Evolutionary conservation across 2,329 filamentous ascomycete genomes (phyloP), one percentile per base, ranked within the genome.

Genomic region (Didymella pinodella): DNA sequence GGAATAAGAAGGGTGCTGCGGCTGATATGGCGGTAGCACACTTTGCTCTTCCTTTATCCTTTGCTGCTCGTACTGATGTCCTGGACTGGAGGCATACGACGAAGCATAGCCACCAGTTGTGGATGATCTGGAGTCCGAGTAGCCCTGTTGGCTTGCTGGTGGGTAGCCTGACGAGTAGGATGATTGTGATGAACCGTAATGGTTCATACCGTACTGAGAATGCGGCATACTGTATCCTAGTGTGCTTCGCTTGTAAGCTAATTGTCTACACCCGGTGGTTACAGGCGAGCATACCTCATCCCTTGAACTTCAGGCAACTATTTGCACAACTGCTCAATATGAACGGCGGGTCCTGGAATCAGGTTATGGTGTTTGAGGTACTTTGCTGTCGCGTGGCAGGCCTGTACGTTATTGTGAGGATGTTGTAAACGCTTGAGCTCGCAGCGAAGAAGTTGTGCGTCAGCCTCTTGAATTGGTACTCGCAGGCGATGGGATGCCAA

Each of bases 151-250:
- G 43, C 63, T 72, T 45, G 65, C 67, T 16, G 72, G 63, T 18
- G 72, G 67, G 47, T 76, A 76, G 51, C 66, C 66, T 65, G 70
- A 63, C n/a, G 73, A 68, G 49, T 75, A 72, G 12, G 75, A 66
- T 20, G 68, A 59, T 41, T 69, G 66, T 40, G 71, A 60, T 44
- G 73, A 73, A 40, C 71, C 71, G 57, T 75, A 77, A 38, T 77
- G 69, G 57, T 73, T 71, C 65, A 76, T 69, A 61, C 70, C 71
- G 66, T 78, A 77, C 57, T 76, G 77, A 59, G 75, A 69, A 65
- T 77, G 72, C 61, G 75, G 66, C 76, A 77, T 77, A 71, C 77
- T 76, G 61, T 72, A 77, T 52, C 71, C 75, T 65, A 78, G 67
- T 59, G 74, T 75, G 73, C 76, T 79, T 54, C 10, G 36, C 18